Evolutionary conservation across 257 asterid genomes (phyloP).

Genomic region (Solanum neorickii): DNA sequence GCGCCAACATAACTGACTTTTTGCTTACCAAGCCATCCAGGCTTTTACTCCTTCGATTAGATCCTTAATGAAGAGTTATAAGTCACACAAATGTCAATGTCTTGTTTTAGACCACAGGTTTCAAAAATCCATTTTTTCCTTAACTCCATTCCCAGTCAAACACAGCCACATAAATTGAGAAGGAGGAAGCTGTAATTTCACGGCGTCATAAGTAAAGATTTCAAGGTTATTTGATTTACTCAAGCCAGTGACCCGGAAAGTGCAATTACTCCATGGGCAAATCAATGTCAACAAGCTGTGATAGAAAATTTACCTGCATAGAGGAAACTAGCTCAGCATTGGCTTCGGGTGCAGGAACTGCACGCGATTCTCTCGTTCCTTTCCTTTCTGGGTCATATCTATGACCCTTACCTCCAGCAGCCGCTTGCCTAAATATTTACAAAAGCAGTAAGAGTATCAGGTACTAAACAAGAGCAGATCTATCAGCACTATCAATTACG

Average conservation of each 20-base stretch:
- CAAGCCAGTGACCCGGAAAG: background rate
- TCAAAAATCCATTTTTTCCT: background rate
- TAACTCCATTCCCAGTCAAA: background rate
- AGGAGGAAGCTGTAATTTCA: background rate
- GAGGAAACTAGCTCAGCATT: conserved; percentile 74
- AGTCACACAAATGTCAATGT: background rate
- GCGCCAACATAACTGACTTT: background rate
- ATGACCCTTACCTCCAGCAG: conserved; percentile 60
- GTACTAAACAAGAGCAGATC: background rate
- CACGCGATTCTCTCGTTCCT: conserved; percentile 57
- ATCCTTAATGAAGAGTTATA: background rate
- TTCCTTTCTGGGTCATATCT: conserved; percentile 38
- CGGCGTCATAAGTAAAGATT: background rate
- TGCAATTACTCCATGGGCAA: background rate
- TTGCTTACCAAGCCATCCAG: background rate
- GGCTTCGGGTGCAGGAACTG: conserved; percentile 75
- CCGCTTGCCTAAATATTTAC: conserved; percentile 45
- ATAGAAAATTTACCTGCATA: conserved; percentile 37
- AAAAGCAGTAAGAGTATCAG: background rate
- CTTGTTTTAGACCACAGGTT: background rate
- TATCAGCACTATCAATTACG: background rate
- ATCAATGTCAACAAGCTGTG: background rate
- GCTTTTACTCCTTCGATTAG: background rate
- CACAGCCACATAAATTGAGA: background rate
- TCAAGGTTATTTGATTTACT: background rate